Conservation (phyloP, 768 basidiomycete genomes). For the Boletus pseudopeckii region DNA sequence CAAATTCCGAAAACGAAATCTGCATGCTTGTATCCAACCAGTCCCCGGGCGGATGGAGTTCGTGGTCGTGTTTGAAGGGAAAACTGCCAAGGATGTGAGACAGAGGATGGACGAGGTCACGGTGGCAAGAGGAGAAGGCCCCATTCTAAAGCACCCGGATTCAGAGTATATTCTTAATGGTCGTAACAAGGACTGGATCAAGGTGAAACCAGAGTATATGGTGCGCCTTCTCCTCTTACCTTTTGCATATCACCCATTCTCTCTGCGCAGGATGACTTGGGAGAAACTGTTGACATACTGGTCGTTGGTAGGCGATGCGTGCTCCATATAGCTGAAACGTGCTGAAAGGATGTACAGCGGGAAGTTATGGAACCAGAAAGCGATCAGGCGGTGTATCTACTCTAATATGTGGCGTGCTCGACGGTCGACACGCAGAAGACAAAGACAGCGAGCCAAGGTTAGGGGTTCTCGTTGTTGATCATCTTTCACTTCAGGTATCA, state of each 20-base stretch:
- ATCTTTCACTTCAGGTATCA: background rate
- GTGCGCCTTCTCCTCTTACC: conserved; percentile 34
- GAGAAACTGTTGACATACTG: conserved; percentile 88
- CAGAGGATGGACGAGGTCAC: conserved; percentile 79
- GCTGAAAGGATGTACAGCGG: conserved; percentile 46
- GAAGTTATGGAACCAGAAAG: conserved; percentile 83
- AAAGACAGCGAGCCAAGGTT: conserved; percentile 65
- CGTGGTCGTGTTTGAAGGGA: conserved; percentile 66
- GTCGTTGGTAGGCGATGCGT: conserved; percentile 65
- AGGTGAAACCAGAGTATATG: conserved; percentile 90
- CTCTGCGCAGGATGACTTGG: conserved; percentile 71
- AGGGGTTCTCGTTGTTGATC: conserved; percentile 10
- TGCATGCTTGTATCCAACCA: conserved; percentile 63
- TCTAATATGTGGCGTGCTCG: conserved; percentile 84
- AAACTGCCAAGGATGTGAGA: conserved; percentile 78
- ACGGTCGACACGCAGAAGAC: conserved; percentile 57
- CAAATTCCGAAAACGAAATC: conserved; percentile 73
- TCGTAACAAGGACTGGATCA: conserved; percentile 90
- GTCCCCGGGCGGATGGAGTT: conserved; percentile 82
- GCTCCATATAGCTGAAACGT: background rate
- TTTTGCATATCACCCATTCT: background rate
- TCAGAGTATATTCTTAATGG: conserved; percentile 84
- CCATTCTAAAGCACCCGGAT: conserved; percentile 84
- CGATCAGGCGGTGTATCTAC: conserved; percentile 89
- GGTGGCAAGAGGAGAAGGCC: conserved; percentile 85